These are phyloP conservation scores for Gossypium schwendimanii DNA, from an alignment of 441 rosid species.

Conservation along the genomic window DNA sequence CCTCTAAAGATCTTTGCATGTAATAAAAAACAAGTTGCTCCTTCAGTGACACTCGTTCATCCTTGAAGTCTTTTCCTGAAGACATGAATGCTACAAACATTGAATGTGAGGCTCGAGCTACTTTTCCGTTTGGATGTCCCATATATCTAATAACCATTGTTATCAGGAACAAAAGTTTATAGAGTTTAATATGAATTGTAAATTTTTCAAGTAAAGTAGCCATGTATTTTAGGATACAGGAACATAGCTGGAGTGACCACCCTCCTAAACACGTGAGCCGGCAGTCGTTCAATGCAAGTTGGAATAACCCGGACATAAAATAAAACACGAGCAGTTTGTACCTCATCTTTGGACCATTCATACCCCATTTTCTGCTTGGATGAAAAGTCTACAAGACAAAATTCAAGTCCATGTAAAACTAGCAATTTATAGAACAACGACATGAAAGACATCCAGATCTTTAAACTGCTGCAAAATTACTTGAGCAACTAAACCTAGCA, in stretches of 20 bases:
- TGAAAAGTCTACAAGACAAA: conserved; percentile 33
- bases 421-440: not conserved
- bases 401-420: not conserved
- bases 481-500: not conserved
- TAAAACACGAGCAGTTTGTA: conserved; percentile 82
- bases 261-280: conserved; percentile 48
- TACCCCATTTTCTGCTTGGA: conserved; percentile 41
- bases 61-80: conserved; percentile 50
- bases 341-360: conserved; percentile 76
- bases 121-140: conserved; percentile 79
- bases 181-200: not conserved
- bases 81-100: conserved; percentile 68
- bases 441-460: not conserved
- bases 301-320: conserved; percentile 86
- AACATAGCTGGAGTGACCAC: conserved; percentile 79
- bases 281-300: conserved; percentile 64
- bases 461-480: not conserved
- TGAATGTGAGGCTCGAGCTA: conserved; percentile 76
- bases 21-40: conserved; percentile 81
- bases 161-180: conserved; percentile 30
- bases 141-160: conserved; percentile 45
- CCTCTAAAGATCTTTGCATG: conserved; percentile 76
- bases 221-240: conserved; percentile 60
- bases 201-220: conserved; percentile 1
- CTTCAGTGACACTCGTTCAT: conserved; percentile 49